Base-by-base conservation (phyloP, 2,329 filamentous ascomycete genomes). In the Aspergillus sp. region DNA sequence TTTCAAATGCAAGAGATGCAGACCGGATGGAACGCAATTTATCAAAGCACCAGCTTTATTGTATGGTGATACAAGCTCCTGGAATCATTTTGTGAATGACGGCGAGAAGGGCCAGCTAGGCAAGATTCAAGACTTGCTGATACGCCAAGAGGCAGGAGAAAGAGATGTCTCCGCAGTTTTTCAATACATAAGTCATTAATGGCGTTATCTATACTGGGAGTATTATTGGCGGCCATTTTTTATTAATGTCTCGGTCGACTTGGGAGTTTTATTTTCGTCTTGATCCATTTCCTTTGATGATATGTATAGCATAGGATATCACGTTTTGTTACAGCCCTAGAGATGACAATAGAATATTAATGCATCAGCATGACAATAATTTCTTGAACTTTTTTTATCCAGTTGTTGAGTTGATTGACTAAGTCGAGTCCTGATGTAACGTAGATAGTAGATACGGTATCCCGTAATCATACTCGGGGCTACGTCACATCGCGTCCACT, bases 21-120 rank as follows among this genome's bases (percentile, higher is more conserved):
- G 86, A 59, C 84, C 88, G 1, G 88, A 95, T 57, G 91, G 91
- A 1, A 85, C 78, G 48, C 93, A 98, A 68, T 81, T 79, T 50
- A 80, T 96, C 60, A 97, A 96, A 66, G 89, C 91, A 1, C 87
- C 87, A 4, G 93, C 93, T 1, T 91, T 97, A 85, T 72, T 98
- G 47, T 98, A 98, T 61, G 93, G 93, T 41, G 93, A 98, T 61
- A 97, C 93, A 19, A 97, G 90, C 68, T 91, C 89, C n/a, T 98
- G 93, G 93, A 98, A 98, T 60, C 93, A 98, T 67, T 95, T 96
- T 69, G 80, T 86, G 35, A 96, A 95, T 57, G 80, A 83, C 49
- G 81, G 80, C 4, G 78, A 78, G 51, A 70, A 72, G 5, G 81
- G 81, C 0, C 84, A 81, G 0, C 68, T 98, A 60, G 79, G 81